These are phyloP conservation scores for Tubosaeta brunneosetosa DNA, from an alignment of 768 basidiomycete species.

Conservation along the genomic window DNA sequence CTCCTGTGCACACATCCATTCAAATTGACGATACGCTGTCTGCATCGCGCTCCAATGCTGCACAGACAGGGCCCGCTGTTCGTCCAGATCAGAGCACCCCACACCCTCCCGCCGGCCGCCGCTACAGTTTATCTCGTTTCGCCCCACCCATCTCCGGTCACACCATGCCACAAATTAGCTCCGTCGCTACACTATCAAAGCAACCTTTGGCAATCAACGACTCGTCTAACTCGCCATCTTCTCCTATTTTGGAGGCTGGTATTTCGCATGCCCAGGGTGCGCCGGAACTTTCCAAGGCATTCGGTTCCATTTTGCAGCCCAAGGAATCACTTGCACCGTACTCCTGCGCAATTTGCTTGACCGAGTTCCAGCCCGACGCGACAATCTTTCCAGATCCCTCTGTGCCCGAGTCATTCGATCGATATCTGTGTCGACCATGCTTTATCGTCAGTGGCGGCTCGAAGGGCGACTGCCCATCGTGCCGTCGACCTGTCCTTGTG, in stretches of 20 bases:
- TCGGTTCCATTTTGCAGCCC: conserved; percentile 79
- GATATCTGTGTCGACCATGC: conserved; percentile 72
- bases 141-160: conserved; percentile 37
- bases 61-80: conserved; percentile 3
- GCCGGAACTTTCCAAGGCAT: conserved; percentile 72
- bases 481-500: conserved; percentile 65
- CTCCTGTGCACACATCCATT: conserved; percentile 37
- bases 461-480: conserved; percentile 66
- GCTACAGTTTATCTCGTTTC: conserved; percentile 37
- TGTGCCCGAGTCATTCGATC: conserved; percentile 24
- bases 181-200: conserved; percentile 53
- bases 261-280: conserved; percentile 59
- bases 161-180: conserved; percentile 55
- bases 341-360: conserved; percentile 61
- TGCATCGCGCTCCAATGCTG: conserved; percentile 8
- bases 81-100: conserved; percentile 3
- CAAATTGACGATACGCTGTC: conserved; percentile 14
- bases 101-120: conserved; percentile 32
- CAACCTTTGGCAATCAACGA: conserved; percentile 24
- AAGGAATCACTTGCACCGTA: conserved; percentile 68
- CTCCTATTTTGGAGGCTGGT: conserved; percentile 46
- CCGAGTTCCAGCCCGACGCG: conserved; percentile 70
- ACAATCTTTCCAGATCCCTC: conserved; percentile 80
- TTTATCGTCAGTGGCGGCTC: conserved; percentile 71
- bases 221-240: conserved; percentile 17